Base-by-base conservation (phyloP, 2,329 filamentous ascomycete species). In the Arthroderma sp. region DNA sequence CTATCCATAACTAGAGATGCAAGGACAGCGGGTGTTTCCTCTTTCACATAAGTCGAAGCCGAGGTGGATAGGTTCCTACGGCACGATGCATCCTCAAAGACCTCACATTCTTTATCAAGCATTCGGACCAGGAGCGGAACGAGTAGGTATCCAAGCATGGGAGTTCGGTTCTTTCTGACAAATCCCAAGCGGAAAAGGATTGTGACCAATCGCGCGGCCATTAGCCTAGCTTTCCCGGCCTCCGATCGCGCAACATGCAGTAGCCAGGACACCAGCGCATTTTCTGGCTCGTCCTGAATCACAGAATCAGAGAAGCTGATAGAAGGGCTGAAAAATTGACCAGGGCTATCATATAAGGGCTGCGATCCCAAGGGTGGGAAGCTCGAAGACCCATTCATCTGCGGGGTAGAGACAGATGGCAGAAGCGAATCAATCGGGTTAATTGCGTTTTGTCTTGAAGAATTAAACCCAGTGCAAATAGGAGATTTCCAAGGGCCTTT, bases 1-100 rank as follows among this genome's bases (percentile, higher is more conserved):
- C 81, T 86, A 55, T 91, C 85, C 28, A 79, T 78, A 11, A 94
- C 78, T 34, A 96, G 70, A 38, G 80, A 78, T 10, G 86, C 85
- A 44, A 96, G 70, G 7, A 93, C 75, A 1, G 77, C 73, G 5
- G 88, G 85, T 1, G 83, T 79, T 49, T 77, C 77, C 59, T 89
- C 84, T 45, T 79, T 70, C 8, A 86, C 70, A 6, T 66, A 61
- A 53, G 75, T 70, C 22, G 67, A 66, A 8, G 64, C 55, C 8
- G 68, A 63, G 36, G 64, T 60, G 29, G 64, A 44, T 2, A 59
- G 62, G 38, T 60, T 59, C 46, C 62, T 61, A 38, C 59, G 56
- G 9, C 63, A 55, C 31, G 67, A 64, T 9, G 66, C 55, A 33
- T 66, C 62, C 29, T 63, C 57, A 8, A 59, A 57, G 6, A 65